Conservation (phyloP, 2,329 filamentous ascomycete genomes). For the Amauroascus verrucosus region DNA sequence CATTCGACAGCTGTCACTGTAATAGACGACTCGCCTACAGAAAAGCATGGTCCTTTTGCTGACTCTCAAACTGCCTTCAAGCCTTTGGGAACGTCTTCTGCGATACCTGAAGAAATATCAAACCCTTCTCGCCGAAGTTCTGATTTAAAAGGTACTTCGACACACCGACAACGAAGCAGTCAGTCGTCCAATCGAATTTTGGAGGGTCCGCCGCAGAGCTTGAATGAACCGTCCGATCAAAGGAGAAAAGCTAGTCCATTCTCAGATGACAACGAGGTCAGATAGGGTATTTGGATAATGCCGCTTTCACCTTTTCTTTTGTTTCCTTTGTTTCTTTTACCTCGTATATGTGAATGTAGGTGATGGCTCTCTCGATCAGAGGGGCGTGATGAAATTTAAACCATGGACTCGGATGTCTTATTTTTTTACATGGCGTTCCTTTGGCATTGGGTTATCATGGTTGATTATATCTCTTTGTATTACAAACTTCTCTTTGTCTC, state of each 20-base stretch:
- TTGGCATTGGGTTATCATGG: too few relatives aligned
- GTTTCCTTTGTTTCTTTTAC: neutral
- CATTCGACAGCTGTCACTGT: conserved; percentile 22
- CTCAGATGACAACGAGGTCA: conserved; percentile 37
- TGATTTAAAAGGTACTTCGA: conserved; percentile 11
- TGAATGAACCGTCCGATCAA: neutral
- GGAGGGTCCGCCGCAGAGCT: conserved; percentile 16
- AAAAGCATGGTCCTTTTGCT: conserved; percentile 22
- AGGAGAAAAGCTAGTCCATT: conserved; percentile 33
- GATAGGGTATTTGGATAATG: conserved; percentile 10
- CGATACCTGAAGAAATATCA: conserved; percentile 7
- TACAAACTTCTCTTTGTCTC: neutral
- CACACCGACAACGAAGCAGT: conserved; percentile 19
- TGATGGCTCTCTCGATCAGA: neutral
- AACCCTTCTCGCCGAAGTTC: conserved; percentile 11
- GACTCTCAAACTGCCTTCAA: conserved; percentile 15
- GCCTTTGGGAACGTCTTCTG: conserved; percentile 16
- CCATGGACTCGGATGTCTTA: neutral
- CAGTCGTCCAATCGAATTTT: conserved; percentile 26
- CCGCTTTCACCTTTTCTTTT: neutral
- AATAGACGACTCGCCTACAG: conserved; percentile 23
- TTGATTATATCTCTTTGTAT: neutral
- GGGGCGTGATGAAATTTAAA: neutral
- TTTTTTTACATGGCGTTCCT: neutral
- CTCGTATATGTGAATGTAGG: neutral